Conservation (phyloP, 768 basidiomycete species). For the Tricholoma sp. region DNA sequence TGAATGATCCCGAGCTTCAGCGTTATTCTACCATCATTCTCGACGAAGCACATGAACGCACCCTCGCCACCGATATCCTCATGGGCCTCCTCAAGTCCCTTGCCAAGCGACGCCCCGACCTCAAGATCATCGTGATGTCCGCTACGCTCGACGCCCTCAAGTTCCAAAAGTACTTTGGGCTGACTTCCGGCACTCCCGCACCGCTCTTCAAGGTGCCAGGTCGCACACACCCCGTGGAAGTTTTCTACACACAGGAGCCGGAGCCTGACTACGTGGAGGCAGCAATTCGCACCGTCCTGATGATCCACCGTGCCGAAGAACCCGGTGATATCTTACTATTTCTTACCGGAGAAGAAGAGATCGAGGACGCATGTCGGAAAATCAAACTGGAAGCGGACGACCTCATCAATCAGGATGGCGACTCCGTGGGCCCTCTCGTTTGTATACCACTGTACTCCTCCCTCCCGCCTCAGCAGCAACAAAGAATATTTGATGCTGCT, state of each 20-base stretch:
- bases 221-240: conserved; percentile 92
- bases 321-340: conserved; percentile 91
- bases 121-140: conserved; percentile 98
- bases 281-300: conserved; percentile 90
- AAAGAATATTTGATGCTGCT: conserved; percentile 90
- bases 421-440: conserved; percentile 75
- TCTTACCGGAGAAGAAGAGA: conserved; percentile 98
- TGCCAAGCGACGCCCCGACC: conserved; percentile 73
- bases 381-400: conserved; percentile 91
- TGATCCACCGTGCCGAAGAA: conserved; percentile 96
- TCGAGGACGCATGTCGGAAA: conserved; percentile 92
- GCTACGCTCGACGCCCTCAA: conserved; percentile 96
- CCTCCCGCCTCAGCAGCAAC: conserved; percentile 90
- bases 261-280: conserved; percentile 97
- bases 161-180: conserved; percentile 90
- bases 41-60: conserved; percentile 98
- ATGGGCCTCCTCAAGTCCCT: conserved; percentile 94
- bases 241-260: conserved; percentile 89
- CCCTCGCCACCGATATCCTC: conserved; percentile 94
- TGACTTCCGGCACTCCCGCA: conserved; percentile 42
- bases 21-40: conserved; percentile 98
- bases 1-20: conserved; percentile 87
- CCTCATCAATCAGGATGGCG: conserved; percentile 61
- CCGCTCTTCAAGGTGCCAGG: conserved; percentile 91
- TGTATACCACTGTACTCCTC: conserved; percentile 96